A percentile compares a stretch with the other conserved stretches of the same genome.
phyloP scores from a whole-genome alignment of 2,329 filamentous ascomycete species.

The Colletotrichum brevisporum region DNA sequence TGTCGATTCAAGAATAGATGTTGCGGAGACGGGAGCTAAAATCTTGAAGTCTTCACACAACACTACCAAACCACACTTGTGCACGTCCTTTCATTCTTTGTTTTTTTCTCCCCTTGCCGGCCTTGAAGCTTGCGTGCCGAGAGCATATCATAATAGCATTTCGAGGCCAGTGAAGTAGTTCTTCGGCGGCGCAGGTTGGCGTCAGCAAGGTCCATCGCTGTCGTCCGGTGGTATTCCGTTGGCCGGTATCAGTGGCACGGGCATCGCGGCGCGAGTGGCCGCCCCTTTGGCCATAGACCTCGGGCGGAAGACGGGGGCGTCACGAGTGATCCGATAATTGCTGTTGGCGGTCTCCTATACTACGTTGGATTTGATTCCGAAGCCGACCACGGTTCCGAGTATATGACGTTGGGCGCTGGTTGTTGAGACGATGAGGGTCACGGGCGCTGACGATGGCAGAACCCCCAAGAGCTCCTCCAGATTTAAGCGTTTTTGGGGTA shows the following conservation, averaged over 20 bases:
- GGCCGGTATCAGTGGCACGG: slow-evolving; percentile 16
- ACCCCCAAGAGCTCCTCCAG: too few relatives aligned
- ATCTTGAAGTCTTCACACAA: not conserved
- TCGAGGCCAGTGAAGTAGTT: not conserved
- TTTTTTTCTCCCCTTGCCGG: too few relatives aligned
- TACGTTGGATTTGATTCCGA: not conserved
- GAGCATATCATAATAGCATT: not conserved
- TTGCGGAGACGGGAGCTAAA: slow-evolving; percentile 36
- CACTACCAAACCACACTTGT: too few relatives aligned
- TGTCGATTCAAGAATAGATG: slow-evolving; percentile 6
- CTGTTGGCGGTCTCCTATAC: not conserved
- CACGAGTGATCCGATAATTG: not conserved
- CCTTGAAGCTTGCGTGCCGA: not conserved
- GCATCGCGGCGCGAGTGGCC: slow-evolving; percentile 15
- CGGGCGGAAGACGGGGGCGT: not conserved
- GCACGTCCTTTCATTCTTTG: too few relatives aligned
- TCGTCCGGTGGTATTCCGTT: slow-evolving; percentile 18
- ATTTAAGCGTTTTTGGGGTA: too few relatives aligned
- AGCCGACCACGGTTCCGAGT: not conserved
- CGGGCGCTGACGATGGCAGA: too few relatives aligned
- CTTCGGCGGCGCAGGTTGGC: not conserved
- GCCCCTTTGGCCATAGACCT: not conserved
- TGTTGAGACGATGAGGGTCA: not conserved
- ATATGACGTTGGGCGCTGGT: not conserved
- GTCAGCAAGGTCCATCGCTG: slow-evolving; percentile 26